phyloP scores from a whole-genome alignment of 1,284 basidiomycete species.

The Peniophora sp. region DNA sequence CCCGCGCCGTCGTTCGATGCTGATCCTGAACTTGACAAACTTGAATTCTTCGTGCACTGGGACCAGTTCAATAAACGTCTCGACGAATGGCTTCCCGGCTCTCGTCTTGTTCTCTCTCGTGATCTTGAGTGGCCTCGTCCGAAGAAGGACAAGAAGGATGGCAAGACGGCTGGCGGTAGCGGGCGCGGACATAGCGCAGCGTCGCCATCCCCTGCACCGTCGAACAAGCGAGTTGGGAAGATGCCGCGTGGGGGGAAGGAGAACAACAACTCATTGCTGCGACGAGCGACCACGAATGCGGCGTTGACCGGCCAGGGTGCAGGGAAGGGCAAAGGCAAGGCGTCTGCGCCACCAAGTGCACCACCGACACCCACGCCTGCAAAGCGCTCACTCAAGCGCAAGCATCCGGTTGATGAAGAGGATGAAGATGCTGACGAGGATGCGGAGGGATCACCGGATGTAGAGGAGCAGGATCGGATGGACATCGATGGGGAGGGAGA shows the following conservation, averaged over 20 bases:
- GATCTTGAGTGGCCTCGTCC: conserved; percentile 98
- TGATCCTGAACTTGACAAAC: conserved; percentile 62
- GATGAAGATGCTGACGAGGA: conserved; percentile 45
- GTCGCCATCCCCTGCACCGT: conserved; percentile 2
- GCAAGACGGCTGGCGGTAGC: conserved; percentile 17
- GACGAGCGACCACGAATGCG: conserved; percentile 13
- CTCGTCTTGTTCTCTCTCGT: conserved; percentile 74
- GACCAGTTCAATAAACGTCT: conserved; percentile 97
- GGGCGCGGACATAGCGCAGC: conserved; percentile 3
- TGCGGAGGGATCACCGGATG: conserved; percentile 50
- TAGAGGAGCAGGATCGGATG: conserved; percentile 27
- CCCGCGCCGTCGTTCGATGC: conserved; percentile 28
- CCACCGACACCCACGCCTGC: conserved; percentile 50
- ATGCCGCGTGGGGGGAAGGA: conserved; percentile 41
- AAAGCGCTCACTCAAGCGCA: conserved; percentile 52
- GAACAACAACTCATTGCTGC: conserved; percentile 9
- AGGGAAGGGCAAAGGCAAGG: conserved; percentile 9
- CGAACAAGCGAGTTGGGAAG: conserved; percentile 14
- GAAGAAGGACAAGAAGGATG: conserved; percentile 46
- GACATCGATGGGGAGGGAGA: conserved; percentile 47
- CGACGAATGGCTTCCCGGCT: conserved; percentile 96
- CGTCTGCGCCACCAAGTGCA: conserved; percentile 19
- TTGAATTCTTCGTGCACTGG: conserved; percentile 96
- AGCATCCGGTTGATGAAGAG: conserved; percentile 48
- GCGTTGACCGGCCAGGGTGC: conserved; percentile 8